Base-by-base conservation (phyloP, 495 filamentous ascomycete species). In the Xylaria telfairii region DNA sequence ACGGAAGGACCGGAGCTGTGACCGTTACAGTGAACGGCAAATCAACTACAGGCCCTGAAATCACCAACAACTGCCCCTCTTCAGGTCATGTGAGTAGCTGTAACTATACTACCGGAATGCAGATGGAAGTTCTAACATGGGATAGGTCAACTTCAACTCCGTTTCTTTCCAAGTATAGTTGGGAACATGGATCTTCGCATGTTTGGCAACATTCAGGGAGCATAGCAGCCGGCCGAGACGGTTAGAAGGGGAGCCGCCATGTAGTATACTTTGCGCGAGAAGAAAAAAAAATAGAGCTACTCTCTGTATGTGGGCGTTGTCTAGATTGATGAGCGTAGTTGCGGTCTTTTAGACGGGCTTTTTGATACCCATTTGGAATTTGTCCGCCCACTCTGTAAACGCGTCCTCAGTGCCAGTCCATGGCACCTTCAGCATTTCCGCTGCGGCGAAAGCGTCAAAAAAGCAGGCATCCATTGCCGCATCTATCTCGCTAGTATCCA, bases 21-120 rank as follows among this genome's bases (percentile, higher is more conserved):
- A 83, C 75, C 17, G 77, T 92, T 37, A 81, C 77, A 0, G 69
- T 91, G 56, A 75, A 82, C 41, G 83, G 88, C 0, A 84, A 82
- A 41, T 78, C 77, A 9, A 71, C 74, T 0, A 75, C 71, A 4
- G 90, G 90, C 0, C 82, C 84, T 5, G 75, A 73, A 2, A 88
- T 92, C 62, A 77, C 76, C 0, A 80, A 75, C 4, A 71, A 70
- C n/a, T 88, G 87, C 57, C 74, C 79, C 2, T 68, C 73, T n/a
- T 72, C 82, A 19, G 87, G 85, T 0, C 74, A 83, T 62, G 87
- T 87, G 17, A 90, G 81, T 78, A 53, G 21, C 53, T 32, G 21
- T 2, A 24, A 32, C 68, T 37, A 71, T 53, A 21, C 24, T 63
- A 17, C 37, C 57, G n/a, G 24, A 39, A 66, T 51, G 3, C 3